A percentile compares a stretch with the other conserved stretches of the same genome.
phyloP scores from a whole-genome alignment of 805 yeast species.

The Metschnikowia amazonensis region DNA sequence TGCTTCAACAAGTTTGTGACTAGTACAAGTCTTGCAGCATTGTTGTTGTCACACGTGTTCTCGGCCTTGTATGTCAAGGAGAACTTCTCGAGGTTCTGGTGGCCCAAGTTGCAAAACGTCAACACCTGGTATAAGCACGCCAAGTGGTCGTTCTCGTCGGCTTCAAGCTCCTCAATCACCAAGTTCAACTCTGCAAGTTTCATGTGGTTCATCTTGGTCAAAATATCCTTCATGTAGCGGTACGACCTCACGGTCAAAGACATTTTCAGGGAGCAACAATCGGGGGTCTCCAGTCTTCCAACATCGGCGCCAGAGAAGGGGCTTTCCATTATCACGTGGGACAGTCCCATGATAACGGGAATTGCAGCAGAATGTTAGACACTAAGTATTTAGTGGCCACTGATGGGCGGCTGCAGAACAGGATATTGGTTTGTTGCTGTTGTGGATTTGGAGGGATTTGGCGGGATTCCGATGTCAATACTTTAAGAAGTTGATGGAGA shows the following conservation, averaged over 20 bases:
- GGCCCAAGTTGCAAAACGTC: conserved; percentile 6
- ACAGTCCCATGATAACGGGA: conserved; percentile 4
- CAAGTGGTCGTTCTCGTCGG: conserved; percentile 6
- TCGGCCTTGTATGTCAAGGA: conserved; percentile 14
- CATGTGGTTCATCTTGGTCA: conserved; percentile 5
- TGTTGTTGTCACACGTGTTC: conserved; percentile 9
- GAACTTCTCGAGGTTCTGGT: conserved; percentile 6
- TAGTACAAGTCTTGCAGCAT: conserved; percentile 14
- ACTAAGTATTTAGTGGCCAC: no score
- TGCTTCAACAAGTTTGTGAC: conserved; percentile 13
- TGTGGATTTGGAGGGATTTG: background rate
- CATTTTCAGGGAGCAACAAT: background rate
- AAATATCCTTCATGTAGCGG: conserved; percentile 3
- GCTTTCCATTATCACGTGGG: conserved; percentile 4
- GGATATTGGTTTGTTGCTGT: background rate
- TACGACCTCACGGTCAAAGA: conserved; percentile 5
- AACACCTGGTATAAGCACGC: conserved; percentile 8
- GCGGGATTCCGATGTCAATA: conserved; percentile 16
- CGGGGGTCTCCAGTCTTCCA: conserved; percentile 5
- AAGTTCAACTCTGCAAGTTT: conserved; percentile 12
- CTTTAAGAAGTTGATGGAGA: conserved; percentile 20
- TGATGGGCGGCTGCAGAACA: background rate
- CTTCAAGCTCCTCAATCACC: conserved; percentile 8
- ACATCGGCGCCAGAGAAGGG: background rate
- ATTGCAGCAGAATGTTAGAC: background rate